phyloP scores from a whole-genome alignment of 805 yeast genomes.

The Hanseniaspora mollemarum region DNA sequence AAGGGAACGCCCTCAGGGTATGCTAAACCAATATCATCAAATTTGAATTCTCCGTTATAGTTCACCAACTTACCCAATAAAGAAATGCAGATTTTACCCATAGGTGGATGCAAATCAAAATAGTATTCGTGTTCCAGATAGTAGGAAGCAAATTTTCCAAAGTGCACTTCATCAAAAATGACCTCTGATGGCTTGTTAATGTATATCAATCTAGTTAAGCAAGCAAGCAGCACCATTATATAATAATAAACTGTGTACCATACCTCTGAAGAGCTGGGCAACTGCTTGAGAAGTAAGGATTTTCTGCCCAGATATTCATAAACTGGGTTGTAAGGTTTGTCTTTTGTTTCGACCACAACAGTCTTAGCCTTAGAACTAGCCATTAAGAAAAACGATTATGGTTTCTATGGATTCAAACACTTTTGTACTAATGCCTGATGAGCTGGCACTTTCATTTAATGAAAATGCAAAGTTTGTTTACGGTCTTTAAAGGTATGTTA shows the following conservation, averaged over 20 bases:
- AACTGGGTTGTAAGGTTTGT: slow-evolving; percentile 10
- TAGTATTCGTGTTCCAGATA: slow-evolving; percentile 83
- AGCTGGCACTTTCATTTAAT: too few species aligned
- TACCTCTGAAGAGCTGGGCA: slow-evolving; percentile 25
- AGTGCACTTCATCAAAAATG: slow-evolving; percentile 79
- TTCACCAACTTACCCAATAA: slow-evolving; percentile 80
- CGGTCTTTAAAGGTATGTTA: too few species aligned
- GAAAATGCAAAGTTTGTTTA: too few species aligned
- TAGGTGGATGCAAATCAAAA: slow-evolving; percentile 96
- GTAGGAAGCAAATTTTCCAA: slow-evolving; percentile 75
- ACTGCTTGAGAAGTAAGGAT: slow-evolving; percentile 23
- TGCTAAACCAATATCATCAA: slow-evolving; percentile 76
- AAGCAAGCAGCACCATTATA: slow-evolving; percentile 54
- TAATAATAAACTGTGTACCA: slow-evolving; percentile 41
- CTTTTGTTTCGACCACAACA: neutral
- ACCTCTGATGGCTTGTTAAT: slow-evolving; percentile 61
- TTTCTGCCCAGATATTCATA: slow-evolving; percentile 22
- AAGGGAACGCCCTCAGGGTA: slow-evolving; percentile 77
- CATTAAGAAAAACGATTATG: neutral
- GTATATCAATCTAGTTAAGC: slow-evolving; percentile 51
- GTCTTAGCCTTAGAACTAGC: neutral
- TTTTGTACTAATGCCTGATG: too few species aligned
- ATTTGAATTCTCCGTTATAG: slow-evolving; percentile 83
- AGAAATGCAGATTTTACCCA: slow-evolving; percentile 87
- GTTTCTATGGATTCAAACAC: too few species aligned